Evolutionary conservation across 495 filamentous ascomycete species (phyloP).

Genomic region (Parathielavia hyrcaniae): DNA sequence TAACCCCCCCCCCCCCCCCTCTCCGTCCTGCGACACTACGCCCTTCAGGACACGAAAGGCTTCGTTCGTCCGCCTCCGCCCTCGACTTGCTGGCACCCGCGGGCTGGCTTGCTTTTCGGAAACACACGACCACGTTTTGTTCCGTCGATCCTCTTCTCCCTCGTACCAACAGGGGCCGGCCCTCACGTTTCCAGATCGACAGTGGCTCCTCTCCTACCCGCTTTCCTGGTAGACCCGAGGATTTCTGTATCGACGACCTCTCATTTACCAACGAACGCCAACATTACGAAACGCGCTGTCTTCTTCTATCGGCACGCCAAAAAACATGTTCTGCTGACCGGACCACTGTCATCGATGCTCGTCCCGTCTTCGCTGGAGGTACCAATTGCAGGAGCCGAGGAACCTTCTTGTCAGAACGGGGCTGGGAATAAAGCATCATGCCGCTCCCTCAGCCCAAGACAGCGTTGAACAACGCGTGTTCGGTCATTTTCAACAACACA

Average conservation of each 20-base stretch:
- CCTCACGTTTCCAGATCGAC: constrained; percentile 28
- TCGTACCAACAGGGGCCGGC: constrained; percentile 27
- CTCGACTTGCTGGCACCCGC: neutral
- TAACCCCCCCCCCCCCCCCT: constrained; percentile 23
- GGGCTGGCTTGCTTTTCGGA: constrained; percentile 16
- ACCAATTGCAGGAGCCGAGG: constrained; percentile 13
- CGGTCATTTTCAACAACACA: constrained; percentile 71
- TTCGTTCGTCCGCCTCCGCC: constrained; percentile 26
- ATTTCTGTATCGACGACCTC: neutral
- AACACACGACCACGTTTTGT: constrained; percentile 28
- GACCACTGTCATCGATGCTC: constrained; percentile 12
- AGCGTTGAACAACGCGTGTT: constrained; percentile 69
- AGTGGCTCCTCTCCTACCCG: constrained; percentile 1
- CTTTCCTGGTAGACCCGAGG: neutral
- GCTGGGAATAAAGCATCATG: constrained; percentile 43
- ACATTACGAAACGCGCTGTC: neutral
- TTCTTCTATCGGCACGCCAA: neutral
- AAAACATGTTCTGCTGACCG: constrained; percentile 29
- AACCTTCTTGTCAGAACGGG: neutral
- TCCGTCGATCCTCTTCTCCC: constrained; percentile 28
- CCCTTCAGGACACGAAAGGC: constrained; percentile 21
- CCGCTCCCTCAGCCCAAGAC: constrained; percentile 57
- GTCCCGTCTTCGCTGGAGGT: constrained; percentile 14
- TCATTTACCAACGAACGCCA: neutral
- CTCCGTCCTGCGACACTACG: constrained; percentile 32